phyloP scores from a whole-genome alignment of 768 basidiomycete species.

The Cubamyces sp. region DNA sequence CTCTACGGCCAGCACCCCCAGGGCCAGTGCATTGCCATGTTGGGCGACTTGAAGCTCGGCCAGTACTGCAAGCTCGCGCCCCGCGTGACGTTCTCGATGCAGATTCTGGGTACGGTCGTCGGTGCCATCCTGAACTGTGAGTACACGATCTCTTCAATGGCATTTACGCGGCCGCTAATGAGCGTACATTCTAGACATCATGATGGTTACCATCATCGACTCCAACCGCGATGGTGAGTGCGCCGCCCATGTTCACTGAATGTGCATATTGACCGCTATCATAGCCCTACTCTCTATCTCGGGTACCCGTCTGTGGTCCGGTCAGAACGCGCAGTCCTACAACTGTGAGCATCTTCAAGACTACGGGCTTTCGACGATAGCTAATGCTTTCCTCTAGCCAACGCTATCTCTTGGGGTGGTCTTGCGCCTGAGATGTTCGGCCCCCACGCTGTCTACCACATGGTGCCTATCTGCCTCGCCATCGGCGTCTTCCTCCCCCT shows the following conservation, averaged over 20 bases:
- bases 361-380: too few species aligned
- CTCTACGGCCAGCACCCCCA: slow-evolving; percentile 43
- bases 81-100: slow-evolving; percentile 54
- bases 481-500: slow-evolving; percentile 57
- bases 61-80: slow-evolving; percentile 65
- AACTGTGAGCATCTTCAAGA: slow-evolving; percentile 43
- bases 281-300: slow-evolving; percentile 52
- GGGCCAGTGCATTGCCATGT: slow-evolving; percentile 51
- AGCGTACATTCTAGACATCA: slow-evolving; percentile 26
- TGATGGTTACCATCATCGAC: slow-evolving; percentile 37
- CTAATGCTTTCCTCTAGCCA: slow-evolving; percentile 8
- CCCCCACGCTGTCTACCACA: slow-evolving; percentile 17
- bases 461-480: slow-evolving; percentile 44
- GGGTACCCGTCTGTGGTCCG: slow-evolving; percentile 54
- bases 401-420: slow-evolving; percentile 62
- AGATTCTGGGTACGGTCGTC: slow-evolving; percentile 52
- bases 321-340: slow-evolving; percentile 54
- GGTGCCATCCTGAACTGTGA: slow-evolving; percentile 51
- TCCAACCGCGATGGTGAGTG: slow-evolving; percentile 30
- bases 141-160: neutral
- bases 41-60: slow-evolving; percentile 64
- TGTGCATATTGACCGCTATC: neutral
- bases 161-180: neutral
- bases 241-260: neutral
- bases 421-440: slow-evolving; percentile 38